Base-by-base conservation (phyloP, 2,329 filamentous ascomycete genomes). In the Beauveria caledonica region DNA sequence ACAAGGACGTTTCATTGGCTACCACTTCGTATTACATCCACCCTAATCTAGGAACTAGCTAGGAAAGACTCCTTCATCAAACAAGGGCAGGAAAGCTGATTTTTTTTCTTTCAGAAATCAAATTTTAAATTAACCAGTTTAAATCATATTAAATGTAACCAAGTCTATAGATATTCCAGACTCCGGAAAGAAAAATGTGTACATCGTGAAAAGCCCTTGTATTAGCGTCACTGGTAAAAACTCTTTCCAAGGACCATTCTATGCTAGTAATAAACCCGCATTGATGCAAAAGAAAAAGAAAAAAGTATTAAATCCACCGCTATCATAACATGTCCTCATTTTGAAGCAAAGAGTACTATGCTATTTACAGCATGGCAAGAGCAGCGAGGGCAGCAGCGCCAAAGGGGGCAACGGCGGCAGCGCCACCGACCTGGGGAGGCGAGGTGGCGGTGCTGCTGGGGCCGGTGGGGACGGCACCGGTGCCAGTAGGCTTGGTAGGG, bases 401-500 rank as follows among this genome's bases (percentile, higher is more conserved):
- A 39, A 61, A 55, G 52, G 59, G 59, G 36, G 11, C 52, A 17
- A 44, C 52, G 39, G 44, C 52, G 15, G 59, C 59, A 52, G 52
- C 59, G 19, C 45, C 52, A 19, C 36, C 55, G n/a, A 50, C 58
- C 19, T 36, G 19, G 52, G 59, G 88, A 67, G 89, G 93, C 76
- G 82, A 89, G 74, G 84, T 83, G 72, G 50, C 19, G 19, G 33
- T 42, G 40, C 44, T 53, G 49, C 40, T 53, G 57, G 57, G 57
- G 49, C 57, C 57, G 19, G 95, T 90, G 73, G 90, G 90, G 71
- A 95, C 89, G 79, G 27, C 54, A 19, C 44, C 55, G 74, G 90
- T 94, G 78, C 96, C 91, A 71, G 77, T 79, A 69, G 86, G 89
- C 75, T 83, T 82, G 73, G 84, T 78, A 74, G 53, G 53, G 25